These are phyloP conservation scores for Cladosporium austrohemisphaericum DNA, from an alignment of 2,329 filamentous ascomycete genomes.

Conservation along the genomic window DNA sequence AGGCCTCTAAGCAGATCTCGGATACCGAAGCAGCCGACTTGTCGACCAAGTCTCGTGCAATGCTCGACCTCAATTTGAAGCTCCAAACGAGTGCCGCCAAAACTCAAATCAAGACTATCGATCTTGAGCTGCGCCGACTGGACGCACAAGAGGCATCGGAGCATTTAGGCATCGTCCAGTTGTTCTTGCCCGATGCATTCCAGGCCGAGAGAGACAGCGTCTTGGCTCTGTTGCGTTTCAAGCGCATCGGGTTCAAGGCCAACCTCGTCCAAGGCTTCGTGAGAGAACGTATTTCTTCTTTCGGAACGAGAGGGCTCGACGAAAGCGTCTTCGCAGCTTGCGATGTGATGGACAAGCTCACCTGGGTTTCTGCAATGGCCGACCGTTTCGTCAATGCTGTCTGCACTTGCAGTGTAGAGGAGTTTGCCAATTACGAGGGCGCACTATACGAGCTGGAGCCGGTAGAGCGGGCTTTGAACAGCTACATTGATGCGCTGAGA, in stretches of 20 bases:
- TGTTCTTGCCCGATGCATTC: slow-evolving; percentile 84
- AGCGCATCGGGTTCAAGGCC: slow-evolving; percentile 83
- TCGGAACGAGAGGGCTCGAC: slow-evolving; percentile 63
- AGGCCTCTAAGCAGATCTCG: slow-evolving; percentile 84
- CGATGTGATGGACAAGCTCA: slow-evolving; percentile 78
- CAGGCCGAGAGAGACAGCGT: slow-evolving; percentile 78
- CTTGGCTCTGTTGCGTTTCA: slow-evolving; percentile 83
- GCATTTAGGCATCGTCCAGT: slow-evolving; percentile 81
- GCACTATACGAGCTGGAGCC: slow-evolving; percentile 85
- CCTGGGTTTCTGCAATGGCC: slow-evolving; percentile 79
- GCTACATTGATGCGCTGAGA: slow-evolving; percentile 79
- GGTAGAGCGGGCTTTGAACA: slow-evolving; percentile 82
- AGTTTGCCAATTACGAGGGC: slow-evolving; percentile 74
- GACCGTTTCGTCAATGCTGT: slow-evolving; percentile 80
- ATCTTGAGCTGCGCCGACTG: slow-evolving; percentile 79
- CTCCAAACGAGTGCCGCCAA: slow-evolving; percentile 86
- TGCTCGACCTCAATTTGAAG: slow-evolving; percentile 96
- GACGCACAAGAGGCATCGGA: slow-evolving; percentile 86
- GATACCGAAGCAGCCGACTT: slow-evolving; percentile 91
- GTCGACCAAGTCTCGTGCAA: slow-evolving; percentile 79
- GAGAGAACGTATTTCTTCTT: slow-evolving; percentile 70
- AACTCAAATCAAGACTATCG: slow-evolving; percentile 90
- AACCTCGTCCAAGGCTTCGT: slow-evolving; percentile 72
- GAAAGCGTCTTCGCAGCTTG: slow-evolving; percentile 77
- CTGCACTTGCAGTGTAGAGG: slow-evolving; percentile 69